Base-by-base conservation (phyloP, 2,329 filamentous ascomycete species). In the Escovopsis sp. region DNA sequence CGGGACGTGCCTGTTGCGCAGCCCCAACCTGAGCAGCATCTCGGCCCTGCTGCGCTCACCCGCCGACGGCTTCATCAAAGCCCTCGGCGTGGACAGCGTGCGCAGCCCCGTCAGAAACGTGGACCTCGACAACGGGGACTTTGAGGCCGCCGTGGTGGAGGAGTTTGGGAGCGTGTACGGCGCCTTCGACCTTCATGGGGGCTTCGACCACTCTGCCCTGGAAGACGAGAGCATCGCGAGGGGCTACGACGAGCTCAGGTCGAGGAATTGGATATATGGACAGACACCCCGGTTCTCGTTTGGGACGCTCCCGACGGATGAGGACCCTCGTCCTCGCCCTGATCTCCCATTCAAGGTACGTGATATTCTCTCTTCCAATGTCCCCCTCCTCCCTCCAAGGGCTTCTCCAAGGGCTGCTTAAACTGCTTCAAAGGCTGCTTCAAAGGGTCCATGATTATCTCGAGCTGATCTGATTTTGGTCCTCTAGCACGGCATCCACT, bases 71-170 rank as follows among this genome's bases (percentile, higher is more conserved):
- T 87, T 73, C 50, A 78, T 96, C 49, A 74, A 74, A 41, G 83
- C 84, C 0, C 77, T 80, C 40, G 90, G 90, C 0, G 87, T 94
- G 1, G 85, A 90, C 47, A 96, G 88, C 52, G 86, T 96, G 30
- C 77, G 83, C 41, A 93, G 85, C 33, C 74, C 76, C 0, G 79
- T 96, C 10, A 68, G 72, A 7, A 98, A 96, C 57, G 75, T 93
- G 2, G 70, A 73, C 3, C 54, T 84, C 1, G 60, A 51, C 8
- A 53, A 46, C 13, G 49, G 39, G 1, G 57, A 51, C 12, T 74
- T 75, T 39, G 61, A 69, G 35, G 55, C 57, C 2, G 72, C 69
- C 10, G 75, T 84, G 2, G 60, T 74, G 18, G 56, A 58, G 6
- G 70, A 82, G 52, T 94, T 94, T 54, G 57, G 56, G 6, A 45